These are phyloP conservation scores for Trichoderma virens DNA, from an alignment of 495 filamentous ascomycete species.

Conservation along the genomic window DNA sequence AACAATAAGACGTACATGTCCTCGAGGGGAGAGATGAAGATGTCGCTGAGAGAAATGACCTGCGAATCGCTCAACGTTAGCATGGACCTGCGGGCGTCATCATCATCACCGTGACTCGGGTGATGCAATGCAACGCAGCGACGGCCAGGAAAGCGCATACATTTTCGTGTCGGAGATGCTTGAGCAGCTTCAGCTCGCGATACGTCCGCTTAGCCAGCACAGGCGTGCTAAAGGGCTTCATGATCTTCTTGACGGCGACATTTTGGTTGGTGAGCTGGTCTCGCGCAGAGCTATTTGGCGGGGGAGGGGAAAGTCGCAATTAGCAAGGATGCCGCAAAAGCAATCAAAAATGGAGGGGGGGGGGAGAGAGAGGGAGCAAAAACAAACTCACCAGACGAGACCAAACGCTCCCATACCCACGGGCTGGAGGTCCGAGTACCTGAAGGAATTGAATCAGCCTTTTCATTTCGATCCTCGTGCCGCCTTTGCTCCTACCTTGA, in stretches of 20 bases:
- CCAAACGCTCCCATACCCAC: slow-evolving; percentile 99
- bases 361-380: background rate
- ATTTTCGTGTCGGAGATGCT: slow-evolving; percentile 95
- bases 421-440: slow-evolving; percentile 95
- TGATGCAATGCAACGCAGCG: background rate
- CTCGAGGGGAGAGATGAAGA: slow-evolving; percentile 98
- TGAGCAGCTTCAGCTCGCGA: slow-evolving; percentile 92
- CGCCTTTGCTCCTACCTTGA: slow-evolving; percentile 61
- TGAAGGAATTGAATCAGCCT: slow-evolving; percentile 25
- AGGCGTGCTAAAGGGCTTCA: slow-evolving; percentile 99
- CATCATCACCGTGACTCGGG: background rate
- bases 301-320: slow-evolving; percentile 8
- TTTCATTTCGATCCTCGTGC: slow-evolving; percentile 17
- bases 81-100: background rate
- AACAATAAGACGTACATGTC: slow-evolving; percentile 67
- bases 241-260: slow-evolving; percentile 99
- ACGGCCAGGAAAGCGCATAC: slow-evolving; percentile 41
- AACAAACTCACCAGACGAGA: slow-evolving; percentile 73
- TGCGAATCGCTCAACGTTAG: slow-evolving; percentile 28
- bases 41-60: slow-evolving; percentile 97
- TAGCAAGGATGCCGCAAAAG: background rate
- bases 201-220: slow-evolving; percentile 96
- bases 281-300: slow-evolving; percentile 68
- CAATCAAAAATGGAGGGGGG: background rate
- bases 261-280: slow-evolving; percentile 93